Conservation (phyloP, 495 filamentous ascomycete species). For the Penicillium herquei region DNA sequence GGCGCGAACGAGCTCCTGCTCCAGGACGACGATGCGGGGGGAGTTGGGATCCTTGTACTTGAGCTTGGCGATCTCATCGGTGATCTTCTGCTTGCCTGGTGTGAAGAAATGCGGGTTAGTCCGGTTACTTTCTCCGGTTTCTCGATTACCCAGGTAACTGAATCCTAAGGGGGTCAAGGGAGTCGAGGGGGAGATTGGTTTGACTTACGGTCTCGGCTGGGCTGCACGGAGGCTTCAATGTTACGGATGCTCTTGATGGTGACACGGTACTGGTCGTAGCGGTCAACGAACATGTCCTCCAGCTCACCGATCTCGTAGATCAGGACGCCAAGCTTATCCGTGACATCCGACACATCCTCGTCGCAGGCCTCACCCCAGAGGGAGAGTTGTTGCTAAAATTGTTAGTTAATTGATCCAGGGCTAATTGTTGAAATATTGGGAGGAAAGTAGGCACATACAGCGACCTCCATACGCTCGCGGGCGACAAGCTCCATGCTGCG, state of each 20-base stretch:
- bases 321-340: slow-evolving; percentile 95
- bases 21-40: slow-evolving; percentile 93
- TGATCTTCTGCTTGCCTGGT: slow-evolving; percentile 95
- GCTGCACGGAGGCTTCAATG: slow-evolving; percentile 97
- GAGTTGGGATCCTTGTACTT: slow-evolving; percentile 99
- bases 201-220: slow-evolving; percentile 86
- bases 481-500: slow-evolving; percentile 94
- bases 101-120: slow-evolving; percentile 4
- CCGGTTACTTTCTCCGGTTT: neutral
- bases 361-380: slow-evolving; percentile 97
- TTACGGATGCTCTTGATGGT: slow-evolving; percentile 99
- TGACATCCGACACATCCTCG: slow-evolving; percentile 97
- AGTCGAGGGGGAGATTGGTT: neutral
- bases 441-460: slow-evolving; percentile 55
- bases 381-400: slow-evolving; percentile 86
- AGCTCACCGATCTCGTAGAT: slow-evolving; percentile 99
- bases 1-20: slow-evolving; percentile 97
- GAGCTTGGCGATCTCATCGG: slow-evolving; percentile 95
- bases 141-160: neutral
- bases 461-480: slow-evolving; percentile 95
- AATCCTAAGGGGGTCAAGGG: neutral
- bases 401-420: neutral
- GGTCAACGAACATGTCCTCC: slow-evolving; percentile 96
- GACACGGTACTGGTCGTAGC: slow-evolving; percentile 98
- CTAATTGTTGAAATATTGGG: too few relatives aligned